These are phyloP conservation scores for Tephrocybe sp. DNA, from an alignment of 768 basidiomycete genomes.

Conservation along the genomic window DNA sequence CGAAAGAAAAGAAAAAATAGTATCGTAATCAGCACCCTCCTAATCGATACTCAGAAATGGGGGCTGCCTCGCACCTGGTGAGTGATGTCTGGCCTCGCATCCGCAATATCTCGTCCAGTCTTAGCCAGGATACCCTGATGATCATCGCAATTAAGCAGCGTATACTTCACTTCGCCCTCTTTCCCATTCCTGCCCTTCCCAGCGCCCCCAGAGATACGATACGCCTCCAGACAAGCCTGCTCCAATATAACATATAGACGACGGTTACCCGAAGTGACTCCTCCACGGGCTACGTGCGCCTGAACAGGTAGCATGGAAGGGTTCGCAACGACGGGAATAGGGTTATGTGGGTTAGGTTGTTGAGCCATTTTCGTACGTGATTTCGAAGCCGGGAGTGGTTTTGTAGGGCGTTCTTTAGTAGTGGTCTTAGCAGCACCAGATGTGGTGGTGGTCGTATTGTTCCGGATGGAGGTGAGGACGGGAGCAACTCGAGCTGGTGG, in stretches of 20 bases:
- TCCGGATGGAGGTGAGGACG: slow-evolving; percentile 23
- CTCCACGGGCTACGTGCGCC: slow-evolving; percentile 65
- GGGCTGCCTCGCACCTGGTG: slow-evolving; percentile 69
- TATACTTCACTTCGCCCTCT: slow-evolving; percentile 89
- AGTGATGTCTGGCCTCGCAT: slow-evolving; percentile 98
- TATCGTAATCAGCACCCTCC: not conserved
- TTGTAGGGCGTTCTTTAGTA: slow-evolving; percentile 51
- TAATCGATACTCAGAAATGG: slow-evolving; percentile 3
- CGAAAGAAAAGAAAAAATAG: slow-evolving; percentile 7
- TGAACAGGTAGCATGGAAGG: slow-evolving; percentile 82
- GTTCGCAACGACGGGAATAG: slow-evolving; percentile 53
- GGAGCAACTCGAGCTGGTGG: slow-evolving; percentile 4
- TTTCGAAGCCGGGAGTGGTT: slow-evolving; percentile 58
- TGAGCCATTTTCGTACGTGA: slow-evolving; percentile 46
- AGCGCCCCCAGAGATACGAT: slow-evolving; percentile 70
- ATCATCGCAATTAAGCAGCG: slow-evolving; percentile 95
- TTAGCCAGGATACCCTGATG: slow-evolving; percentile 98
- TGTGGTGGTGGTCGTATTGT: too few species aligned
- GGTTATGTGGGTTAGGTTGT: slow-evolving; percentile 38
- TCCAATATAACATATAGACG: slow-evolving; percentile 88
- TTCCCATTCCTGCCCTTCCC: slow-evolving; percentile 53
- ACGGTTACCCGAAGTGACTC: slow-evolving; percentile 52
- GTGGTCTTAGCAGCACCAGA: slow-evolving; percentile 16
- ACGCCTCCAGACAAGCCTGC: slow-evolving; percentile 95
- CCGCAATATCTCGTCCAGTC: slow-evolving; percentile 96